phyloP scores from a whole-genome alignment of 495 filamentous ascomycete species.

The Daldinia loculata region DNA sequence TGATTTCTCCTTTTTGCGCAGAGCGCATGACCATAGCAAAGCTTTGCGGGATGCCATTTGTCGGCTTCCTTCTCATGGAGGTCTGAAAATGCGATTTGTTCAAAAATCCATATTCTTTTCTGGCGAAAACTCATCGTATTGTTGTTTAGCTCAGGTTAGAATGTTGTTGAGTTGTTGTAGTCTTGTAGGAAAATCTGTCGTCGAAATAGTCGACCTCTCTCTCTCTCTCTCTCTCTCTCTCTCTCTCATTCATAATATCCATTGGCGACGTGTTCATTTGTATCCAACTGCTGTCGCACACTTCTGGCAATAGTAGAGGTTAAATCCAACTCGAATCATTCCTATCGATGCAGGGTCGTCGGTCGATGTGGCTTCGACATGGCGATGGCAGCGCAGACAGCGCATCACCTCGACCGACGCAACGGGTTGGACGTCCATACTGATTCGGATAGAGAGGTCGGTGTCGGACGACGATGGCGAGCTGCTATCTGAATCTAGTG shows the following conservation, averaged over 20 bases:
- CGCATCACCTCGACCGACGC: constrained; percentile 62
- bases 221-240: background rate
- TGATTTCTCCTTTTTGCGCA: constrained; percentile 15
- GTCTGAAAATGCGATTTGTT: constrained; percentile 27
- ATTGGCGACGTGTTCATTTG: constrained; percentile 56
- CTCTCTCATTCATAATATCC: background rate
- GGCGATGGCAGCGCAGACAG: constrained; percentile 64
- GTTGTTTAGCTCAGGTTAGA: constrained; percentile 5
- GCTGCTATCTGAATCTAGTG: constrained; percentile 48
- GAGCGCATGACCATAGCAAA: constrained; percentile 6
- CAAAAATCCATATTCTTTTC: constrained; percentile 14
- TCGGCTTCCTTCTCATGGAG: constrained; percentile 18
- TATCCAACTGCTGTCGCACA: constrained; percentile 79
- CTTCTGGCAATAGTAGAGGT: constrained; percentile 80
- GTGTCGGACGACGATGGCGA: constrained; percentile 54
- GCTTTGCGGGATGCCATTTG: constrained; percentile 17
- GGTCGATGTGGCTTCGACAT: constrained; percentile 62
- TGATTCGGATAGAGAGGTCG: constrained; percentile 51
- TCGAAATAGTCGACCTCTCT: constrained; percentile 9
- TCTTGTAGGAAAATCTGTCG: background rate
- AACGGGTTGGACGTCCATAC: constrained; percentile 57
- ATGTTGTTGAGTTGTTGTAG: constrained; percentile 9
- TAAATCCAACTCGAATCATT: constrained; percentile 76
- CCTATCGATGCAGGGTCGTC: constrained; percentile 62
- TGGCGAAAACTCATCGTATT: constrained; percentile 14